Conservation (phyloP, 208 protist species). For the Zelonia costaricensis region DNA sequence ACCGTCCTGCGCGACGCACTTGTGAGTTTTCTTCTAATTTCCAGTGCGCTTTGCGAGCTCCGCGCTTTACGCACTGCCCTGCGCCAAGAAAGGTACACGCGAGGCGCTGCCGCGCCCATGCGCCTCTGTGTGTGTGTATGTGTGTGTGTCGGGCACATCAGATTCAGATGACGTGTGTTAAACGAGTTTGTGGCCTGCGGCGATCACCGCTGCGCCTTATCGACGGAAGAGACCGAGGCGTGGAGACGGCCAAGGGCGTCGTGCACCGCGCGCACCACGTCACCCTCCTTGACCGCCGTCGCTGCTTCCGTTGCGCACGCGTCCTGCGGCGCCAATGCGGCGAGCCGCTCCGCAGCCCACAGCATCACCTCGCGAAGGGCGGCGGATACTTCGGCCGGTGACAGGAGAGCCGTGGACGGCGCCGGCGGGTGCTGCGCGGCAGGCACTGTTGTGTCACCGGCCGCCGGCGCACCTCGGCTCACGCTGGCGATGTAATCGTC, state of each 20-base stretch:
- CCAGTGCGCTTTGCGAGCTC: too few species aligned
- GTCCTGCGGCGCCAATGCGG: neutral
- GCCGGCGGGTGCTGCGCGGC: neutral
- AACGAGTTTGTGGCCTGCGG: neutral
- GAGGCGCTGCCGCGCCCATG: neutral
- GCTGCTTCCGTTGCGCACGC: neutral
- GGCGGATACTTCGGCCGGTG: slow-evolving; percentile 14
- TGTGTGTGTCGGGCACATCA: neutral
- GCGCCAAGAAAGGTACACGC: neutral
- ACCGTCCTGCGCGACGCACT: too few species aligned
- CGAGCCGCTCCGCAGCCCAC: neutral
- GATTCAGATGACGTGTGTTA: neutral
- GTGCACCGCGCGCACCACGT: slow-evolving; percentile 1
- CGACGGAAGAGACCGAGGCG: neutral
- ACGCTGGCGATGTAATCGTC: slow-evolving; percentile 7
- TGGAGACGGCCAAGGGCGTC: slow-evolving; percentile 1
- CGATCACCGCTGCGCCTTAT: too few species aligned
- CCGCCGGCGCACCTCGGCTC: neutral
- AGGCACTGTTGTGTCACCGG: neutral
- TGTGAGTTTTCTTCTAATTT: too few species aligned
- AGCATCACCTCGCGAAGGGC: slow-evolving; percentile 19
- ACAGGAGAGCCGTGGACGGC: neutral
- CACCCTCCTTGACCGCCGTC: neutral
- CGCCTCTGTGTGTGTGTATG: neutral
- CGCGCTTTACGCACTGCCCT: too few species aligned